Evolutionary conservation across 1,139 yeast species (phyloP).

Genomic region (Meyerozyma elateridarum): DNA sequence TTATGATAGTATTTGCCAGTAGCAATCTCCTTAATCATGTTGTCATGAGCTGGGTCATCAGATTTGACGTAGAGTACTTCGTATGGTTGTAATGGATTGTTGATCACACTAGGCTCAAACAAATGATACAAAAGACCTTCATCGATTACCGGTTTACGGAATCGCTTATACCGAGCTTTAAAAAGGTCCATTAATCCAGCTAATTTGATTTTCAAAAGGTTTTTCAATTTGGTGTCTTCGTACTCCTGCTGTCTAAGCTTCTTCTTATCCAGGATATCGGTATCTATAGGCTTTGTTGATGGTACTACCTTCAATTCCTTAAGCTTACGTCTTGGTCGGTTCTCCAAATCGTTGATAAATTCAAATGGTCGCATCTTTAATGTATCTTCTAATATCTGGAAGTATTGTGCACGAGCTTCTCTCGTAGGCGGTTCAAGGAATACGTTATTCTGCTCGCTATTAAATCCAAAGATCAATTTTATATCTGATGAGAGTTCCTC

Average conservation of each 20-base stretch:
- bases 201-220: constrained; percentile 75
- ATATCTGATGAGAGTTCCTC: constrained; percentile 32
- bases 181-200: constrained; percentile 88
- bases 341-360: constrained; percentile 47
- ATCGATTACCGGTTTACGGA: constrained; percentile 85
- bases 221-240: constrained; percentile 77
- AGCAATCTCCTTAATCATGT: constrained; percentile 73
- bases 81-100: constrained; percentile 22
- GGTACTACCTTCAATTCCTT: constrained; percentile 29
- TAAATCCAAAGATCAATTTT: constrained; percentile 50
- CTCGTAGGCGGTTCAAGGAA: constrained; percentile 40
- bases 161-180: constrained; percentile 80
- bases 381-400: constrained; percentile 50
- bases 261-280: constrained; percentile 22
- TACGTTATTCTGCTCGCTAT: constrained; percentile 42
- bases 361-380: constrained; percentile 64
- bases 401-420: constrained; percentile 45
- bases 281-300: constrained; percentile 10
- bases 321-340: constrained; percentile 47
- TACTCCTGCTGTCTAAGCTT: constrained; percentile 52
- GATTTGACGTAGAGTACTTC: constrained; percentile 50
- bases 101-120: constrained; percentile 54
- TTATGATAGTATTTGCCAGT: constrained; percentile 74
- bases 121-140: constrained; percentile 68
- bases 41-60: constrained; percentile 45